A percentile compares a stretch with the other conserved stretches of the same genome.
phyloP scores from a whole-genome alignment of 2,329 filamentous ascomycete species.

The Periconia sp. region DNA sequence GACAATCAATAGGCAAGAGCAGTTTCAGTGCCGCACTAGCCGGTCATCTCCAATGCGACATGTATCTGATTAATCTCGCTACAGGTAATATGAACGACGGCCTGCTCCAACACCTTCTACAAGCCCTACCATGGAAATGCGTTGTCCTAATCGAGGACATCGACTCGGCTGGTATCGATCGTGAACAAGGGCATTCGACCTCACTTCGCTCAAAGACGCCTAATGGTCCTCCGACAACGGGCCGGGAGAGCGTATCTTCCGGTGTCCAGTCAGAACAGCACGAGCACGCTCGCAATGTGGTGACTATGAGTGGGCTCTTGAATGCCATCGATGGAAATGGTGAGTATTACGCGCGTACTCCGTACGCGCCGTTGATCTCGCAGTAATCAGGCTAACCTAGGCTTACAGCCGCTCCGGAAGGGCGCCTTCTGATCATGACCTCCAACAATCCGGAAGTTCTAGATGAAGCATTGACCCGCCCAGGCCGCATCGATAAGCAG shows the following conservation, averaged over 20 bases:
- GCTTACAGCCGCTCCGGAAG: constrained; percentile 19
- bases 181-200: constrained; percentile 25
- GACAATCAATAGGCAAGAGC: constrained; percentile 43
- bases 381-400: too few relatives aligned
- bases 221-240: too few relatives aligned
- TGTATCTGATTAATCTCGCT: constrained; percentile 47
- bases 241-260: too few relatives aligned
- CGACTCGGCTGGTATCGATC: constrained; percentile 42
- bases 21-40: constrained; percentile 47
- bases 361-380: too few relatives aligned
- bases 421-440: constrained; percentile 33
- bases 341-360: too few relatives aligned
- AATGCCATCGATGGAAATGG: constrained; percentile 31
- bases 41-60: constrained; percentile 44
- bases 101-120: constrained; percentile 39
- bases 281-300: too few relatives aligned
- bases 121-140: constrained; percentile 42
- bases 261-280: too few relatives aligned
- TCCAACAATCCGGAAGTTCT: constrained; percentile 31
- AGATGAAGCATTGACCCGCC: constrained; percentile 64
- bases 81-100: constrained; percentile 32
- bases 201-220: too few relatives aligned
- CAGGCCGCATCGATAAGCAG: constrained; percentile 64
- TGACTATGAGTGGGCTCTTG: constrained; percentile 26
- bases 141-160: constrained; percentile 52